Percentiles rank a stretch among this genome's conserved stretches.
phyloP scores from a whole-genome alignment of 2,329 filamentous ascomycete genomes.

The Magnaporthiopsis poae region DNA sequence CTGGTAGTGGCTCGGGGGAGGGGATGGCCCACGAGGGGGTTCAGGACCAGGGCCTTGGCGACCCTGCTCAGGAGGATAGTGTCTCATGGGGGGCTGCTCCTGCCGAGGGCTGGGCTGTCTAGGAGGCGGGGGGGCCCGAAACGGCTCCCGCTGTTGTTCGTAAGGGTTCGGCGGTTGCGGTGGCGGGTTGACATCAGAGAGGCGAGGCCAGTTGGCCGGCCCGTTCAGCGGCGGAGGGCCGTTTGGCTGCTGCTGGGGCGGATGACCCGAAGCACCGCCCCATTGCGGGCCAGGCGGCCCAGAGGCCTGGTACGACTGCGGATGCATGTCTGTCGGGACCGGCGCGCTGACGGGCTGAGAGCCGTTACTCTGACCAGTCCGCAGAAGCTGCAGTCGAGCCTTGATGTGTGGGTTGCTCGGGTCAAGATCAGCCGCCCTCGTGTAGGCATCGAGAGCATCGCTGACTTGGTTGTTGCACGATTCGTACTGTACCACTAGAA shows the following conservation, averaged over 20 bases:
- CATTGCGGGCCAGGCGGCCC: slow-evolving; percentile 81
- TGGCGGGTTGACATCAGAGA: slow-evolving; percentile 69
- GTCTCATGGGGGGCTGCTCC: slow-evolving; percentile 53
- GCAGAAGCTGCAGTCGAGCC: slow-evolving; percentile 78
- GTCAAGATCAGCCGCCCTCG: slow-evolving; percentile 86
- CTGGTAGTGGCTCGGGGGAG: slow-evolving; percentile 42
- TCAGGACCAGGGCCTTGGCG: slow-evolving; percentile 36
- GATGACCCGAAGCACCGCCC: slow-evolving; percentile 63
- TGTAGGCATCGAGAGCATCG: slow-evolving; percentile 91
- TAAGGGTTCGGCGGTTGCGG: slow-evolving; percentile 73
- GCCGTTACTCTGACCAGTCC: slow-evolving; percentile 66
- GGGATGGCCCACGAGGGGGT: slow-evolving; percentile 41
- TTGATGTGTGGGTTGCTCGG: slow-evolving; percentile 93
- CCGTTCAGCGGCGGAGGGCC: slow-evolving; percentile 50
- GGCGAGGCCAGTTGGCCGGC: slow-evolving; percentile 48
- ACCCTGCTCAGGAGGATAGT: slow-evolving; percentile 55
- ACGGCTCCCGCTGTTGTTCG: slow-evolving; percentile 64
- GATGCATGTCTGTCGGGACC: slow-evolving; percentile 91
- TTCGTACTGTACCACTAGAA: slow-evolving; percentile 58
- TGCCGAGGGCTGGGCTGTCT: slow-evolving; percentile 69
- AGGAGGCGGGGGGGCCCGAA: slow-evolving; percentile 57
- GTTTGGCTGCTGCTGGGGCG: slow-evolving; percentile 30
- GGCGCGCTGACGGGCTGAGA: slow-evolving; percentile 55
- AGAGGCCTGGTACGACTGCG: slow-evolving; percentile 84
- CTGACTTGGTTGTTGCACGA: slow-evolving; percentile 98